Base-by-base conservation (phyloP, 306 rosid species). In the Citrullus mucosospermus region DNA sequence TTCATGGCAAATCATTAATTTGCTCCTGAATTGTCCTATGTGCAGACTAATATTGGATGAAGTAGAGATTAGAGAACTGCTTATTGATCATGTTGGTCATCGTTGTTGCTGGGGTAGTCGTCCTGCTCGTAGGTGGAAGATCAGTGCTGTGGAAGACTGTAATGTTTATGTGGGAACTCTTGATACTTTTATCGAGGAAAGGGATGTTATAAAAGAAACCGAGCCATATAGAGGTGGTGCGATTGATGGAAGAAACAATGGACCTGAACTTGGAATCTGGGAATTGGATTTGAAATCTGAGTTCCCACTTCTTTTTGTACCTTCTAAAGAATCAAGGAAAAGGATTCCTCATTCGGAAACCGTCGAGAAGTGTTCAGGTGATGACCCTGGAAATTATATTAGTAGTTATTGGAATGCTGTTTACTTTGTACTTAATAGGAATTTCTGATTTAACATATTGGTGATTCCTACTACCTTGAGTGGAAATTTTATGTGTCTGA, bases 61-160 rank as follows among this genome's bases (percentile, higher is more conserved):
- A 86, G 97, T 95, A 38, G 99, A 92, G 87, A 92, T 95, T 81
- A 85, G 99, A 14, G 97, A 91, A 84, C 82, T 95, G 87, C 93
- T 92, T 54, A 91, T 95, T 78, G 99, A 95, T 85, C 93, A 91
- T 77, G 96, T 95, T 79, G 97, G 99, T 76, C 99, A 95, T 79
- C 93, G 92, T 30, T 92, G 97, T 76, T 95, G 99, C 80, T 95
- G 99, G 99, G 99, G 97, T 86, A 95, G 99, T 67, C 93, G 88
- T 83, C 97, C 99, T 6, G 99, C 99, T 83, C 86, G 97, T 77
- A 92, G 90, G n/a, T 91, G 97, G 99, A 92, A 86, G 85, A 92
- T 95, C 82, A 84, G 67, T 60, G 88, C 91, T 4, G 91, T 95
- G 56, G 99, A 92, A 88, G 97, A 95, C 85, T 95, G 99, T 73